Conservation (phyloP, 306 rosid species). For the Castanea sativa region DNA sequence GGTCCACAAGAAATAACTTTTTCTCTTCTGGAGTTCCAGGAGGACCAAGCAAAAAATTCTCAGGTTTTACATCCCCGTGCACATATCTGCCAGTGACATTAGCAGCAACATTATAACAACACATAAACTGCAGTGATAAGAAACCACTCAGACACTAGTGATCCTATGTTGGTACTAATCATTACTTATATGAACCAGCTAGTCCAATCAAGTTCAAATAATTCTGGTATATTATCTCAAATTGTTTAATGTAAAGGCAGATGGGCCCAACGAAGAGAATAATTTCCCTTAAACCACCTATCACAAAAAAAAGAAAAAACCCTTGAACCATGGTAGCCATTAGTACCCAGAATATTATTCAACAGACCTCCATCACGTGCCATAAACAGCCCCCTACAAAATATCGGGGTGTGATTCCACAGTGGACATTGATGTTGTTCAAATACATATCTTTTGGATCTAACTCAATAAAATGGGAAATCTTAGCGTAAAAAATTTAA, state of each 20-base stretch:
- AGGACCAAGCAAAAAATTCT: slow-evolving; percentile 89
- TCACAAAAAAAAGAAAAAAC: too few relatives aligned
- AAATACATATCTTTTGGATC: background rate
- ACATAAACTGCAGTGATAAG: slow-evolving; percentile 7
- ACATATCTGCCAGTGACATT: slow-evolving; percentile 60
- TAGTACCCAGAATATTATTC: background rate
- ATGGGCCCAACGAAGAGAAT: background rate
- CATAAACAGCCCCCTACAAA: background rate
- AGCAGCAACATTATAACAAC: slow-evolving; percentile 7
- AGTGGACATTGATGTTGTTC: background rate
- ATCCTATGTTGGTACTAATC: too few relatives aligned
- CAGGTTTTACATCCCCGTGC: slow-evolving; percentile 95
- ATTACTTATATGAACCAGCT: background rate
- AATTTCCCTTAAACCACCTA: background rate
- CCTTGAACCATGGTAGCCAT: background rate
- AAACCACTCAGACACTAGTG: background rate
- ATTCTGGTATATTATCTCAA: background rate
- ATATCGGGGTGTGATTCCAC: background rate
- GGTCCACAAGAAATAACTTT: slow-evolving; percentile 78
- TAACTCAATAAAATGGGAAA: background rate
- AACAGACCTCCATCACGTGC: background rate
- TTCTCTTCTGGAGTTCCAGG: slow-evolving; percentile 82
- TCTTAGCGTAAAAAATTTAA: background rate
- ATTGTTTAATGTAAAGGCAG: background rate
- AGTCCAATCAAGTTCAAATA: background rate